Evolutionary conservation across 176 grass and related monocot genomes (phyloP), one percentile per base, ranked within the genome.

Genomic region (Avena eriantha): DNA sequence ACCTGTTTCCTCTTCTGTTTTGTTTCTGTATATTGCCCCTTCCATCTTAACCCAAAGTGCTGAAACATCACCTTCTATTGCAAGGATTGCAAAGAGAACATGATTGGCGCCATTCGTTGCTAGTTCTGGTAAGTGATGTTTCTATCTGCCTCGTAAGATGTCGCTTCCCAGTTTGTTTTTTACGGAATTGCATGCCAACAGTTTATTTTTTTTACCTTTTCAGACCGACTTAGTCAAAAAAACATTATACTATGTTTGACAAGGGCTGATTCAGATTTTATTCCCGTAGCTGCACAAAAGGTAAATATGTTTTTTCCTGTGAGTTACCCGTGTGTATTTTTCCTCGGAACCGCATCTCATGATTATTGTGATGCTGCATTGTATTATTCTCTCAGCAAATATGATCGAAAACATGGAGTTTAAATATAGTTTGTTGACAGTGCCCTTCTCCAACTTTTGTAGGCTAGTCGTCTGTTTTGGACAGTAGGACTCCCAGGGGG

Each of bases 71-170:
- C 51, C 58, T 54, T 97, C 68, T 88, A 66, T 73, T 86, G 84
- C 92, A 93, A 97, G 95, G 95, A 87, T 71, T 95, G 89, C 85
- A 97, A 97, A 97, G 95, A 95, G 83, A 97, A 97, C 77, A 84
- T 91, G 70, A 87, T 58, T 2, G 16, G 73, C 77, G 74, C 56
- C 60, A 77, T 91, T 24, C 77, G 3, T 1, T 45, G 75, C 14
- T 89, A 87, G 77, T 56, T 74, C 77, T 81, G 89, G 87, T 94
- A 89, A 82, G 92, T 24, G 18, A 33, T 57, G 45, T 17, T 6
- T 36, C 12, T 33, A 34, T 60, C 23, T 22, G 10, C 19, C 5
- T 5, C 11, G 45, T 48, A 43, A 73, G 3, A 50, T 45, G 10
- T 55, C n/a, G 35, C 35, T 83, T 73, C 50, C 53, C 24, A 43